Evolutionary conservation across 345 rosid genomes (phyloP).

Genomic region (Syzygium jambos): DNA sequence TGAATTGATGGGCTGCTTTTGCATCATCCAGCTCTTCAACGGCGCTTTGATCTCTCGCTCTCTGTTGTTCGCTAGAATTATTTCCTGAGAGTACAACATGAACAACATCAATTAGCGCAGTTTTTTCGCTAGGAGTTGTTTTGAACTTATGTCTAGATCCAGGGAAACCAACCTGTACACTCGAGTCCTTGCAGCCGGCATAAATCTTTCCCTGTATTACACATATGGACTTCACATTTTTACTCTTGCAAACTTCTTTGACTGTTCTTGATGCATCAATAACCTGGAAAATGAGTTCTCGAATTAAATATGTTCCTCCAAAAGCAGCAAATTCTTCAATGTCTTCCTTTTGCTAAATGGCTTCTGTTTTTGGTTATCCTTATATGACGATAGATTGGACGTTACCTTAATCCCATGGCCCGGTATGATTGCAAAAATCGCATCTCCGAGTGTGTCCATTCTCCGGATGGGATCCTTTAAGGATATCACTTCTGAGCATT

Average conservation of each 20-base stretch:
- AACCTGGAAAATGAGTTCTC: conserved; percentile 26
- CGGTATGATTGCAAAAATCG: conserved; percentile 41
- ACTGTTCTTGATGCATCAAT: conserved; percentile 54
- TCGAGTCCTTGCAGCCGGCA: conserved; percentile 71
- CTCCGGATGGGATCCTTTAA: conserved; percentile 53
- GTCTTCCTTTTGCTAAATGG: not conserved
- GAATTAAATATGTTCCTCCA: not conserved
- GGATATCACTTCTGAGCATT: conserved; percentile 58
- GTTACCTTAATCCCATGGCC: conserved; percentile 61
- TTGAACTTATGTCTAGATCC: not conserved
- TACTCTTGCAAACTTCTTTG: conserved; percentile 45
- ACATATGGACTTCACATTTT: conserved; percentile 54
- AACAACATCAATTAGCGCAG: not conserved
- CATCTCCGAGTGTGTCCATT: conserved; percentile 43
- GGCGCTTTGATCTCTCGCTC: conserved; percentile 73
- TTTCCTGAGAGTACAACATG: conserved; percentile 37
- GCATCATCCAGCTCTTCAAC: conserved; percentile 60
- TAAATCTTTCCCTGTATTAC: conserved; percentile 63
- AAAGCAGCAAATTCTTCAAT: not conserved
- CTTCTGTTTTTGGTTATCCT: not conserved
- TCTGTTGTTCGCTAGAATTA: conserved; percentile 30
- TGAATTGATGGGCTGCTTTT: conserved; percentile 54
- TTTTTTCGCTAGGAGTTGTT: not conserved
- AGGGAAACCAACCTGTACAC: conserved; percentile 59
- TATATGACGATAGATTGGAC: not conserved